A percentile compares a stretch with the other conserved stretches of the same genome.
Evolutionary conservation across 2,329 filamentous ascomycete genomes (phyloP).

Genomic region (Sporothrix brasiliensis): DNA sequence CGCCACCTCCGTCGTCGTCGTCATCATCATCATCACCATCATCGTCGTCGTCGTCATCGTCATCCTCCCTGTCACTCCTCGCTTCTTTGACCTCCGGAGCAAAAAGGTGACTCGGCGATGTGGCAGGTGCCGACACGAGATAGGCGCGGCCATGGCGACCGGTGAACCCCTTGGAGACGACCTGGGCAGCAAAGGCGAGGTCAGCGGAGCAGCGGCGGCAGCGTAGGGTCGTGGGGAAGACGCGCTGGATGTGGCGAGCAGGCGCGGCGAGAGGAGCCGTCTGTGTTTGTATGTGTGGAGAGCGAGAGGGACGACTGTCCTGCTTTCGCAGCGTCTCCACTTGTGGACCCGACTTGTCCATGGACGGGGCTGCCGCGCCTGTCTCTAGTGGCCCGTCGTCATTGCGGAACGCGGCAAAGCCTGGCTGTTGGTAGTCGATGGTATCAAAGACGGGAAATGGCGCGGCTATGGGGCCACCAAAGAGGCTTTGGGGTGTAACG

Average conservation of each 20-base stretch:
- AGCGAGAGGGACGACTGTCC: not conserved
- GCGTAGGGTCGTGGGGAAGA: constrained; percentile 59
- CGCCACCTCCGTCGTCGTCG: not conserved
- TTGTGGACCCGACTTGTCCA: constrained; percentile 7
- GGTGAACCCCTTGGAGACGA: constrained; percentile 67
- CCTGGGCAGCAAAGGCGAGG: constrained; percentile 62
- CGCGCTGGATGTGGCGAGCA: constrained; percentile 46
- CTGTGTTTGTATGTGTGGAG: not conserved
- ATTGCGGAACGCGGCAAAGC: not conserved
- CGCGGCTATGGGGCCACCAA: not conserved
- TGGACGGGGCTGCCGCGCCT: not conserved
- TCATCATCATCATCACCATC: not conserved
- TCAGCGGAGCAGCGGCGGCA: constrained; percentile 63
- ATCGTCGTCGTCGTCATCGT: not conserved
- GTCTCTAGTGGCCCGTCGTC: not conserved
- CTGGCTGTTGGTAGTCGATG: not conserved
- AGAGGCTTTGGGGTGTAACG: not conserved
- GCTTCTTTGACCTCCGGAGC: constrained; percentile 25
- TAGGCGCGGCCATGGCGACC: constrained; percentile 67
- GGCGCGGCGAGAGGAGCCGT: constrained; percentile 19
- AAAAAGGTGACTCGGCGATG: constrained; percentile 31
- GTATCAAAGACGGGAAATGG: not conserved
- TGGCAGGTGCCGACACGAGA: constrained; percentile 52
- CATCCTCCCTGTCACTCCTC: not conserved
- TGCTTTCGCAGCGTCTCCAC: not conserved